Conservation (phyloP, 208 protist species). For the Perkinsela sp. region DNA sequence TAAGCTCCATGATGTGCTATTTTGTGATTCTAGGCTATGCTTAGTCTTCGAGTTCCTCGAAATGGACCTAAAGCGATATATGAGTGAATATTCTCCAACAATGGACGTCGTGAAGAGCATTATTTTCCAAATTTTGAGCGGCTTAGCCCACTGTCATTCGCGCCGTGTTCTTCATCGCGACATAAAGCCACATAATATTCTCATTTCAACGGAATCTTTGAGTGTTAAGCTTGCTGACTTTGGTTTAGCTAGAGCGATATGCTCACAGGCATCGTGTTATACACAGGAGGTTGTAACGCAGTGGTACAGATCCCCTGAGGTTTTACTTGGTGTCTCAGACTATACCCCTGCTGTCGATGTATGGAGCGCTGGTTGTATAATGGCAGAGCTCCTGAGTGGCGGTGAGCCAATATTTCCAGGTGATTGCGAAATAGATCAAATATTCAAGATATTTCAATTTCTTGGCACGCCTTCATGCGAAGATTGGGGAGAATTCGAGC, state of each 20-base stretch:
- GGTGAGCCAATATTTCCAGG: constrained; percentile 38
- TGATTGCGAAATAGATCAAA: constrained; percentile 54
- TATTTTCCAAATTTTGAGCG: constrained; percentile 40
- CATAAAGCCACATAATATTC: constrained; percentile 63
- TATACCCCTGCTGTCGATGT: constrained; percentile 68
- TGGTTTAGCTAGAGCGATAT: constrained; percentile 47
- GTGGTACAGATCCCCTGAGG: constrained; percentile 74
- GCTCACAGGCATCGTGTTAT: constrained; percentile 45
- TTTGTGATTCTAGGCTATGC: constrained; percentile 62
- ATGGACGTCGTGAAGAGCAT: constrained; percentile 23
- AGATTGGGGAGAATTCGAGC: constrained; percentile 15
- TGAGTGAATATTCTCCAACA: constrained; percentile 17
- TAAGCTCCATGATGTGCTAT: constrained; percentile 72
- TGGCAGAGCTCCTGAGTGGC: constrained; percentile 73
- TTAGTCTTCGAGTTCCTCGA: constrained; percentile 90
- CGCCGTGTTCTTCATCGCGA: constrained; percentile 61
- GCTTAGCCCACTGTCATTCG: constrained; percentile 44
- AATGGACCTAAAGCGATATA: constrained; percentile 75
- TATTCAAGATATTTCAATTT: constrained; percentile 55
- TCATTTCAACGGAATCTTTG: constrained; percentile 26
- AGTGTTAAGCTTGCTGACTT: constrained; percentile 65
- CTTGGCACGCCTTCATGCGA: constrained; percentile 72
- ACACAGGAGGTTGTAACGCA: constrained; percentile 68
- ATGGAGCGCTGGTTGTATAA: constrained; percentile 71
- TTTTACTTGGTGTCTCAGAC: constrained; percentile 47